Evolutionary conservation across 2,329 filamentous ascomycete species (phyloP).

Genomic region (Monilinia polystroma): DNA sequence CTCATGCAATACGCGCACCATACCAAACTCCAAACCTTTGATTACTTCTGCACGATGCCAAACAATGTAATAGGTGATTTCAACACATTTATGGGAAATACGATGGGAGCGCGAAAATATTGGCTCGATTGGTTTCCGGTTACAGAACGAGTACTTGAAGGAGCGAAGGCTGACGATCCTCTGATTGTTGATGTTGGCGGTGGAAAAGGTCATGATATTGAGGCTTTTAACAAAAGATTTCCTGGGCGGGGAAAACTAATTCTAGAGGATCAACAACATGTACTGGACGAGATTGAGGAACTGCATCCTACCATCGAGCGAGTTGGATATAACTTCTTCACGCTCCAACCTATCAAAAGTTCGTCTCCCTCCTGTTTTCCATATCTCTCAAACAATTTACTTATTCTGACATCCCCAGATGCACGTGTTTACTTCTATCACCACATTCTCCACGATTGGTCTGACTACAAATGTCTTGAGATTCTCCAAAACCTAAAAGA

Average conservation of each 20-base stretch:
- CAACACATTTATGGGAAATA: constrained; percentile 4
- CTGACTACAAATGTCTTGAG: constrained; percentile 7
- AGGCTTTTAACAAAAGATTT: not conserved
- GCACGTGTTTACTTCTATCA: not conserved
- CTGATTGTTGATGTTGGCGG: constrained; percentile 46
- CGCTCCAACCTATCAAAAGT: constrained; percentile 35
- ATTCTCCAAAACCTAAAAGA: not conserved
- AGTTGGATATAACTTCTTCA: constrained; percentile 37
- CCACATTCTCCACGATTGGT: not conserved
- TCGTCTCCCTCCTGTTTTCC: not conserved
- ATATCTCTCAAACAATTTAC: not conserved
- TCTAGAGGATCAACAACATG: constrained; percentile 43
- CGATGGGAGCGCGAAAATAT: not conserved
- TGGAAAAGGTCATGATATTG: constrained; percentile 42
- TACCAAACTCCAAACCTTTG: not conserved
- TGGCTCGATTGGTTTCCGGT: constrained; percentile 9
- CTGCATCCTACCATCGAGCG: constrained; percentile 36
- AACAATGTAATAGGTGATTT: not conserved
- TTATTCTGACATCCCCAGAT: not conserved
- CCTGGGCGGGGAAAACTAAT: not conserved
- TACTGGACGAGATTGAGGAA: constrained; percentile 32
- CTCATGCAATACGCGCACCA: constrained; percentile 5
- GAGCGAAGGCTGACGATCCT: not conserved
- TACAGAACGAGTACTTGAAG: not conserved
- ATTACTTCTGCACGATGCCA: not conserved